Conservation (phyloP, 768 basidiomycete species). For the Cystoderma amianthinum region DNA sequence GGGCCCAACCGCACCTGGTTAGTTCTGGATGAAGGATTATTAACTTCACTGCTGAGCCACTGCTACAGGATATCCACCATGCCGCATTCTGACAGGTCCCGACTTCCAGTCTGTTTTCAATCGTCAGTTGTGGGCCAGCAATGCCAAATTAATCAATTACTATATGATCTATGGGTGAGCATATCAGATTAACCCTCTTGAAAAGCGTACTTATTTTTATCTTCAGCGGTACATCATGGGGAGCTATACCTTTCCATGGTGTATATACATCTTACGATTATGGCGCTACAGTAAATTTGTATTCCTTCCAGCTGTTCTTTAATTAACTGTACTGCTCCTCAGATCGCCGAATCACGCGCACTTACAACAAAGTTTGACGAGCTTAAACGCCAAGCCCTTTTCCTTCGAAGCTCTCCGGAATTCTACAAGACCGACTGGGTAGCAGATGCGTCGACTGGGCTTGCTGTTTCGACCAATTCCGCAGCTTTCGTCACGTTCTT, state of each 20-base stretch:
- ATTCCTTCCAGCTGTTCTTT: not conserved
- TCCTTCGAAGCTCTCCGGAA: constrained; percentile 72
- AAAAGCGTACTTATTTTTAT: too few species aligned
- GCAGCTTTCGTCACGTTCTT: constrained; percentile 56
- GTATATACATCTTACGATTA: constrained; percentile 84
- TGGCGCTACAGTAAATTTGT: constrained; percentile 43
- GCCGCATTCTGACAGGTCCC: constrained; percentile 60
- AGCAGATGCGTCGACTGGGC: constrained; percentile 50
- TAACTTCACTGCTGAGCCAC: not conserved
- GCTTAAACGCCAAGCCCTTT: constrained; percentile 70
- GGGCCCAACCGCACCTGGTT: constrained; percentile 68
- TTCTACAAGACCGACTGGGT: constrained; percentile 78
- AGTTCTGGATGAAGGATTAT: constrained; percentile 3
- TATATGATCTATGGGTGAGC: constrained; percentile 80
- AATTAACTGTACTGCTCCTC: not conserved
- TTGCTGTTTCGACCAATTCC: constrained; percentile 29
- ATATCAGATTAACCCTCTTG: too few species aligned
- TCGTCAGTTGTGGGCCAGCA: constrained; percentile 69
- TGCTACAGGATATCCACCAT: constrained; percentile 50
- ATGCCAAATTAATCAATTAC: constrained; percentile 76
- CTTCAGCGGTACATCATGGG: constrained; percentile 84
- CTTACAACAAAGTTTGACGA: constrained; percentile 68
- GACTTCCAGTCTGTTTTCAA: constrained; percentile 80
- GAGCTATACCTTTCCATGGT: constrained; percentile 70
- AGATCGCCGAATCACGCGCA: constrained; percentile 61